phyloP scores from a whole-genome alignment of 495 filamentous ascomycete species.

The Daldinia loculata region DNA sequence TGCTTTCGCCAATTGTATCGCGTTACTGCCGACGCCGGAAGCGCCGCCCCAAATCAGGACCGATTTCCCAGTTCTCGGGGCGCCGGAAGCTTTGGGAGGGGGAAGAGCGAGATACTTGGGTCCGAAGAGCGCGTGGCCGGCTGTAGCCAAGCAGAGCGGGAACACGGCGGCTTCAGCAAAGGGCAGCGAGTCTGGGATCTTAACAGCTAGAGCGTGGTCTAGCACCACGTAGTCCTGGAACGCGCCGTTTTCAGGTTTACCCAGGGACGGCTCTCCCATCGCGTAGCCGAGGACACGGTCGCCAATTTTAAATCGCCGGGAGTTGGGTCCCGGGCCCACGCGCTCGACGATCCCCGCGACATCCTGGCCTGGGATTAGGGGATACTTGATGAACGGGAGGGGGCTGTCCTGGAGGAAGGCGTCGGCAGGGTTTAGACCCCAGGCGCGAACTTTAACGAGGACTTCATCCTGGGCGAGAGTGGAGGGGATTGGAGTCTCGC shows the following conservation, averaged over 20 bases:
- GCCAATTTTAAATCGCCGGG: constrained; percentile 53
- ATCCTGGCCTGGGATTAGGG: constrained; percentile 59
- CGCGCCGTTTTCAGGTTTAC: constrained; percentile 20
- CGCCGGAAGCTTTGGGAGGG: constrained; percentile 21
- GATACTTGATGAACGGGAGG: constrained; percentile 47
- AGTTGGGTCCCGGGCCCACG: constrained; percentile 49
- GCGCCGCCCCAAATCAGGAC: constrained; percentile 66
- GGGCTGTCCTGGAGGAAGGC: constrained; percentile 45
- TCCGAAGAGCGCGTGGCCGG: constrained; percentile 55
- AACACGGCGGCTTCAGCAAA: constrained; percentile 56
- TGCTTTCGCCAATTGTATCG: constrained; percentile 67
- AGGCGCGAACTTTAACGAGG: constrained; percentile 44
- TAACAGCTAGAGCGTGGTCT: constrained; percentile 27
- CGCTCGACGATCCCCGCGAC: constrained; percentile 56
- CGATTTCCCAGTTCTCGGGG: constrained; percentile 45
- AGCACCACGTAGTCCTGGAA: constrained; percentile 50
- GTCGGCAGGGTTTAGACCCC: constrained; percentile 50
- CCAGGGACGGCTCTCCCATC: background rate
- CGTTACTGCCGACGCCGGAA: constrained; percentile 64
- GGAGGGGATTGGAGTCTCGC: constrained; percentile 25
- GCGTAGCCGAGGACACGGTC: constrained; percentile 50
- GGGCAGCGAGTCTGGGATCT: constrained; percentile 53
- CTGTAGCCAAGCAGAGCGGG: constrained; percentile 59
- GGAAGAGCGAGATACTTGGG: constrained; percentile 46
- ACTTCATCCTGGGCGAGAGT: constrained; percentile 34